A percentile compares a stretch with the other conserved stretches of the same genome.
Conservation (phyloP, 306 rosid genomes). For the Datisca glomerata region DNA sequence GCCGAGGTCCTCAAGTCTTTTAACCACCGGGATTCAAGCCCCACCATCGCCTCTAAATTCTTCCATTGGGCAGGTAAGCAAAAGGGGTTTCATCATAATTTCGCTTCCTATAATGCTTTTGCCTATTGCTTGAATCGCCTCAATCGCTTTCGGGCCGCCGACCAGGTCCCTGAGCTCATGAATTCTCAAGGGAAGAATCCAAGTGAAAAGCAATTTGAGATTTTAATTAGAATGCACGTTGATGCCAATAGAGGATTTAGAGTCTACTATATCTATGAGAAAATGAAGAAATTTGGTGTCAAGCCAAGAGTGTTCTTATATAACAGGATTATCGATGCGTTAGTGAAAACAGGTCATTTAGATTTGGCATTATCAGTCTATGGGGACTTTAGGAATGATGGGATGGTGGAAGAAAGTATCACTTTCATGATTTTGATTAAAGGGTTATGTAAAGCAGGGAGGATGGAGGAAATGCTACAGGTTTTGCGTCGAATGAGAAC, state of each 20-base stretch:
- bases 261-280: conserved; percentile 53
- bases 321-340: conserved; percentile 66
- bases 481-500: conserved; percentile 52
- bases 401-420: conserved; percentile 61
- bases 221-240: conserved; percentile 58
- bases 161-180: conserved; percentile 71
- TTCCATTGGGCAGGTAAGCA: conserved; percentile 77
- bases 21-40: conserved; percentile 12
- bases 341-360: conserved; percentile 40
- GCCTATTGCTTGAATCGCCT: conserved; percentile 59
- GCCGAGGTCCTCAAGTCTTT: conserved; percentile 61
- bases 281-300: conserved; percentile 68
- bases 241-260: conserved; percentile 67
- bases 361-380: conserved; percentile 64
- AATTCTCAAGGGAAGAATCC: conserved; percentile 72
- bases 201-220: conserved; percentile 80
- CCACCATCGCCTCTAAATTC: conserved; percentile 46
- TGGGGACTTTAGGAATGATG: conserved; percentile 44
- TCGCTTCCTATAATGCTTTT: conserved; percentile 60
- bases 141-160: conserved; percentile 41
- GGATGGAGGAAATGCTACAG: conserved; percentile 49
- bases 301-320: conserved; percentile 67
- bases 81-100: conserved; percentile 57
- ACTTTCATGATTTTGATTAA: conserved; percentile 75
- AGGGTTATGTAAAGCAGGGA: conserved; percentile 57